phyloP scores from a whole-genome alignment of 2,329 filamentous ascomycete species.

The Parascedosporium putredinis region DNA sequence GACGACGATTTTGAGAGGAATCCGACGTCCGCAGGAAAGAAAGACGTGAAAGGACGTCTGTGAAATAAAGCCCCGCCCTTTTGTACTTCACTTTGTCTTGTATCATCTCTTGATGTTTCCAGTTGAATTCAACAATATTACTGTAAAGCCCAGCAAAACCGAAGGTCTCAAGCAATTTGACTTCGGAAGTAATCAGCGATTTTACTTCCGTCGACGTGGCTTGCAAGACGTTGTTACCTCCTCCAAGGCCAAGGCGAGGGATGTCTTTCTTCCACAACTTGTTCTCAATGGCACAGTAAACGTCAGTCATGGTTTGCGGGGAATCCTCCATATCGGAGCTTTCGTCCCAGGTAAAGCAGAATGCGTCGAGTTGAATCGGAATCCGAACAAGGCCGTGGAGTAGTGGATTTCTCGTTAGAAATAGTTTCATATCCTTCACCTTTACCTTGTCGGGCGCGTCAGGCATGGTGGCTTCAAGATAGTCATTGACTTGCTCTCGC shows the following conservation, averaged over 20 bases:
- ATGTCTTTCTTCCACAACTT: conserved; percentile 8
- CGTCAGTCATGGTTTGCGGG: conserved; percentile 8
- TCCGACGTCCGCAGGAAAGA: conserved; percentile 8
- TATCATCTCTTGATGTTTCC: too few species aligned
- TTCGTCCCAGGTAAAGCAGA: conserved; percentile 7
- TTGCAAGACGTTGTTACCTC: not conserved
- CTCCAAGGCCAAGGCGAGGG: not conserved
- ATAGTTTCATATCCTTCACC: not conserved
- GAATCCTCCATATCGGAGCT: not conserved
- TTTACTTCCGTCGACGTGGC: not conserved
- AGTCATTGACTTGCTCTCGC: not conserved
- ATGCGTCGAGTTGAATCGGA: conserved; percentile 8
- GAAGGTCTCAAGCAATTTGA: not conserved
- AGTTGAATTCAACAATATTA: not conserved
- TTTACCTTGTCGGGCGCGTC: not conserved
- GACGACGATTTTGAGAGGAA: not conserved
- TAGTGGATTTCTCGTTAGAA: not conserved
- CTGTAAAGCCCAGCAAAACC: conserved; percentile 4
- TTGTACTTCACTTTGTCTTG: too few species aligned
- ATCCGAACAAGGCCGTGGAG: conserved; percentile 3
- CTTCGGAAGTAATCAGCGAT: not conserved
- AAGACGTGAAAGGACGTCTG: not conserved
- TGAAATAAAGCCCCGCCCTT: too few species aligned
- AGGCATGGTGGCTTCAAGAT: not conserved
- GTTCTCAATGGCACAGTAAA: conserved; percentile 7